phyloP scores from a whole-genome alignment of 164 flowering plant genomes.

The Buxus sempervirens region DNA sequence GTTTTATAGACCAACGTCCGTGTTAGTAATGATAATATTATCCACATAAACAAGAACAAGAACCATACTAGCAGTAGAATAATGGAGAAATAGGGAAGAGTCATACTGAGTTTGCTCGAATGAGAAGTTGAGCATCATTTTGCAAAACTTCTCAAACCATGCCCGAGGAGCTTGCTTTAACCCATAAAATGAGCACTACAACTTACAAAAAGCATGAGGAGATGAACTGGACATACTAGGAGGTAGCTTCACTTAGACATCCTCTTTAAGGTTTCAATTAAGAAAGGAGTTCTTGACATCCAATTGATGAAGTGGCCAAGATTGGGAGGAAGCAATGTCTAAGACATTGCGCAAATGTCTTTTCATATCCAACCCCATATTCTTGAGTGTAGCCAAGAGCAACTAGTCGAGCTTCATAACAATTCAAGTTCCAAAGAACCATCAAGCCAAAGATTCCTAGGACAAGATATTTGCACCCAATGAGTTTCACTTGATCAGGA shows the following conservation, averaged over 20 bases:
- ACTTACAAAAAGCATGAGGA: not conserved
- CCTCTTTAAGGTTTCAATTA: not conserved
- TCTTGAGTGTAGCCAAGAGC: not conserved
- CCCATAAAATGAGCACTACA: not conserved
- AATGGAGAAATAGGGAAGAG: not conserved
- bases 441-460: no score
- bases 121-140: not conserved
- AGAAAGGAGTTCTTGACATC: not conserved
- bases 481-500: no score
- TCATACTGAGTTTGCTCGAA: not conserved
- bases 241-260: not conserved
- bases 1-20: no score
- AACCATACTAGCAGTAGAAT: not conserved
- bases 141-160: not conserved
- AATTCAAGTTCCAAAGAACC: no score
- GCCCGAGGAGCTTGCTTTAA: not conserved
- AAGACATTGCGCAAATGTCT: not conserved
- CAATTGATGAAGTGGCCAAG: not conserved
- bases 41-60: not conserved
- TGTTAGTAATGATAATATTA: no score
- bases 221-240: not conserved
- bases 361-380: not conserved
- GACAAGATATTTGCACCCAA: no score
- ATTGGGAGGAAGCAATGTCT: not conserved
- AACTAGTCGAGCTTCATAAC: not conserved